Evolutionary conservation across 805 yeast genomes (phyloP).

Genomic region (Metschnikowia borealis): DNA sequence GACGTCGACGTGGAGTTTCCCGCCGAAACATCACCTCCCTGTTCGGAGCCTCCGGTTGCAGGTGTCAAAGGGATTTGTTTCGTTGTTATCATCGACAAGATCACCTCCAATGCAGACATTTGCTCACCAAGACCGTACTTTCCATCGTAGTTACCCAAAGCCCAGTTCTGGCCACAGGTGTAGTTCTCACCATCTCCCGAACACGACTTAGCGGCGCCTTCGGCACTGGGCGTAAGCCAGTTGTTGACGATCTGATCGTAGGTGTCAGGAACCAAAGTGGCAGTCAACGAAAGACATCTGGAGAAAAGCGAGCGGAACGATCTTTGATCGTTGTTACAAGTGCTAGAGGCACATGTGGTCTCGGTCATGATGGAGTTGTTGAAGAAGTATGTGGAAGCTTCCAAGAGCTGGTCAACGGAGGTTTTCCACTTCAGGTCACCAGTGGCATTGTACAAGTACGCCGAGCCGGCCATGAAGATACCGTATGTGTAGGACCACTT

Average conservation of each 20-base stretch:
- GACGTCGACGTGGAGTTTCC: constrained; percentile 22
- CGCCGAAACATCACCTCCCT: constrained; percentile 25
- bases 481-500: constrained; percentile 76
- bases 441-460: constrained; percentile 64
- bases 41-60: constrained; percentile 14
- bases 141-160: constrained; percentile 56
- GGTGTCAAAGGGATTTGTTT: constrained; percentile 26
- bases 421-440: constrained; percentile 41
- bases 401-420: constrained; percentile 34
- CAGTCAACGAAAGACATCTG: constrained; percentile 58
- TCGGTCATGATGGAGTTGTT: constrained; percentile 53
- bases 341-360: constrained; percentile 50
- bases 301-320: constrained; percentile 69
- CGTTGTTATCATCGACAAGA: constrained; percentile 23
- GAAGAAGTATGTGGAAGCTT: constrained; percentile 39
- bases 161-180: constrained; percentile 78
- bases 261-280: constrained; percentile 49
- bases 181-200: constrained; percentile 79
- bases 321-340: constrained; percentile 73
- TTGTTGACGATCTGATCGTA: constrained; percentile 31
- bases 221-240: constrained; percentile 44
- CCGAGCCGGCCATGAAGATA: constrained; percentile 60
- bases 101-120: constrained; percentile 65
- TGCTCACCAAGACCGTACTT: constrained; percentile 75
- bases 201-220: constrained; percentile 68